Evolutionary conservation across 2,329 filamentous ascomycete species (phyloP), one percentile per base, ranked within the genome.

Genomic region (Diplocarpon mali): DNA sequence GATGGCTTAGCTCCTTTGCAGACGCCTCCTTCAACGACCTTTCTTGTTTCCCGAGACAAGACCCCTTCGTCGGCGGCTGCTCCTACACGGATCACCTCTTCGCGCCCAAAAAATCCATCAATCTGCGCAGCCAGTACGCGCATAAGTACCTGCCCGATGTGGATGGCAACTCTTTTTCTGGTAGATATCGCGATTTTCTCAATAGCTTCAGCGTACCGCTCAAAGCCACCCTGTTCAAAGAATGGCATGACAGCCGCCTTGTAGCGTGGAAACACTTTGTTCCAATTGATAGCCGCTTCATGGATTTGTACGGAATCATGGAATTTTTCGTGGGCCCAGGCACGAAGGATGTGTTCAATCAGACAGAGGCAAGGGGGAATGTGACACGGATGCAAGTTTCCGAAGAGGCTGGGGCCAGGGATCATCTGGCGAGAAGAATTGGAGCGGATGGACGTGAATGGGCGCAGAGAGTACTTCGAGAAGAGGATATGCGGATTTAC

Each of bases 241-340:
- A 90, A 60, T 89, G 84, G 85, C 83, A 88, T 57, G 84, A 88
- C 58, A 72, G 71, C 40, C 71, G 85, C 1, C 67, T 90, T 2
- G 65, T 85, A 1, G 71, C 83, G 0, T 90, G 85, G 85, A 76
- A 78, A 56, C 85, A 90, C 62, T 89, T 85, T 54, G 78, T 87
- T 2, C 85, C 85, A 5, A 80, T 89, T 74, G 81, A 87, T 58
- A 83, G 75, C 56, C 74, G 78, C 0, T 87, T 80, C 55, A 64
- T 73, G 27, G 85, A 88, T 57, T 73, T 82, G 55, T 86, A 78
- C 50, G 78, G 75, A 27, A 78, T 85, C 44, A 72, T 86, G 71
- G 74, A 82, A 51, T 88, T 84, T 57, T 86, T 88, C 56, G 52
- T 84, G 1, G 80, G 80, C 1, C 78, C 78, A 54, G 64, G 72